Conservation (phyloP, 352 stramenopile species). For the Pythium aquatile region DNA sequence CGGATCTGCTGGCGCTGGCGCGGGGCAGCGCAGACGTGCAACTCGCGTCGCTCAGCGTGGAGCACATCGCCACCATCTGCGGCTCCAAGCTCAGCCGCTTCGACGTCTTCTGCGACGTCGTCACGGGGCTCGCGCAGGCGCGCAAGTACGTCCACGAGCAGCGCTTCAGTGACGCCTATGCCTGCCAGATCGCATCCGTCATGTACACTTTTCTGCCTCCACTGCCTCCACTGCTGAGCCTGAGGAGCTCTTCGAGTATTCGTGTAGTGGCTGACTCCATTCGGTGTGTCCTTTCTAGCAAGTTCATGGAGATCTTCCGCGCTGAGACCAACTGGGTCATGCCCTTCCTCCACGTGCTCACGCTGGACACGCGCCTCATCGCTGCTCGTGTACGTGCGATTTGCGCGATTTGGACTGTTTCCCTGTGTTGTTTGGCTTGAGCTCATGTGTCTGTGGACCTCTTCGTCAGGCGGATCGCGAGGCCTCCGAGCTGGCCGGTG, state of each 20-base stretch:
- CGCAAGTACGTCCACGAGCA: conserved; percentile 52
- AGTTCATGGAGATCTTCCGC: conserved; percentile 87
- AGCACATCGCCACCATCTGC: conserved; percentile 55
- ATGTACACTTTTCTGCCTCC: conserved; percentile 38
- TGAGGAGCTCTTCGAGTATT: not conserved
- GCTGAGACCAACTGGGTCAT: conserved; percentile 86
- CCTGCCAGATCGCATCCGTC: conserved; percentile 62
- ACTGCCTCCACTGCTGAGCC: not conserved
- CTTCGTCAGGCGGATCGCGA: conserved; percentile 56
- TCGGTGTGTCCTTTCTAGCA: conserved; percentile 29
- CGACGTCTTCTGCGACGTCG: conserved; percentile 52
- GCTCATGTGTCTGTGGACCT: not conserved
- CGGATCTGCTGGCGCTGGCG: conserved; percentile 51
- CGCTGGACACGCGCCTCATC: conserved; percentile 76
- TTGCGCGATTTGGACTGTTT: not conserved
- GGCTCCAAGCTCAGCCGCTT: conserved; percentile 58
- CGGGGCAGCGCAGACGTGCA: conserved; percentile 34
- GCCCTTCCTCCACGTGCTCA: conserved; percentile 77
- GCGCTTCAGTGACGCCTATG: conserved; percentile 58
- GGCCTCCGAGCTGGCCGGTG: conserved; percentile 55
- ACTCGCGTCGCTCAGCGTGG: conserved; percentile 40
- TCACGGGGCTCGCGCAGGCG: conserved; percentile 58
- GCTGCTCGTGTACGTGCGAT: conserved; percentile 41
- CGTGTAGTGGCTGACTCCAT: not conserved
- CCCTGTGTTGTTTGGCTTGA: not conserved